Evolutionary conservation across 257 asterid species (phyloP).

Genomic region (Petrea volubilis): DNA sequence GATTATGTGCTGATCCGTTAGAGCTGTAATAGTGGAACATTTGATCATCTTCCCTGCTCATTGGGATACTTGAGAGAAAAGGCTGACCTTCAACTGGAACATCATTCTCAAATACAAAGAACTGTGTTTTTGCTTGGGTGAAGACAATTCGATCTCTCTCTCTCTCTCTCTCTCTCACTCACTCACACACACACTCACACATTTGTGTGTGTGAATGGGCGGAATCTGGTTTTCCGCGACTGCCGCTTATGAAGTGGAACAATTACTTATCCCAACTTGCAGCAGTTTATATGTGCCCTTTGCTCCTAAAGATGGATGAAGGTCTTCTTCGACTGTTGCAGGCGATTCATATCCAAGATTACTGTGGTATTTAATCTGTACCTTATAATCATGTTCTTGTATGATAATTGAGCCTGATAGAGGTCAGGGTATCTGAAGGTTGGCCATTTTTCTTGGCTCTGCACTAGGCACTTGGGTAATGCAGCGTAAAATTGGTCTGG

Average conservation of each 20-base stretch:
- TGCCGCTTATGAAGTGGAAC: conserved; percentile 11
- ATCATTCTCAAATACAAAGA: background rate
- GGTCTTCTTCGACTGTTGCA: background rate
- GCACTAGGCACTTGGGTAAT: background rate
- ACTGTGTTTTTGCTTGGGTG: background rate
- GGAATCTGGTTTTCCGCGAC: background rate
- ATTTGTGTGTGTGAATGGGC: too few relatives aligned
- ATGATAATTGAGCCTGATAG: background rate
- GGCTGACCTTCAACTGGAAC: background rate
- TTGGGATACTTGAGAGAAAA: background rate
- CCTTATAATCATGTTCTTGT: background rate
- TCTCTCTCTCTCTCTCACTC: too few relatives aligned
- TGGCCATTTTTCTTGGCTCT: conserved; percentile 12
- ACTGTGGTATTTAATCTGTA: background rate
- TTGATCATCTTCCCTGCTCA: conserved; percentile 2
- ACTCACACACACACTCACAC: background rate
- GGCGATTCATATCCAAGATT: background rate
- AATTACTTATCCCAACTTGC: background rate
- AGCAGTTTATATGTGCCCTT: background rate
- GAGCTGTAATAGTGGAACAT: conserved; percentile 25
- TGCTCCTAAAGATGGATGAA: background rate
- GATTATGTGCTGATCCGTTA: conserved; percentile 39
- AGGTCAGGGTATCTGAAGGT: background rate
- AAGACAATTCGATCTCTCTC: conserved; percentile 17
- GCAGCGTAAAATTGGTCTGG: too few relatives aligned